Base-by-base conservation (phyloP, 2,329 filamentous ascomycete genomes). In the Cladosporium sp. region DNA sequence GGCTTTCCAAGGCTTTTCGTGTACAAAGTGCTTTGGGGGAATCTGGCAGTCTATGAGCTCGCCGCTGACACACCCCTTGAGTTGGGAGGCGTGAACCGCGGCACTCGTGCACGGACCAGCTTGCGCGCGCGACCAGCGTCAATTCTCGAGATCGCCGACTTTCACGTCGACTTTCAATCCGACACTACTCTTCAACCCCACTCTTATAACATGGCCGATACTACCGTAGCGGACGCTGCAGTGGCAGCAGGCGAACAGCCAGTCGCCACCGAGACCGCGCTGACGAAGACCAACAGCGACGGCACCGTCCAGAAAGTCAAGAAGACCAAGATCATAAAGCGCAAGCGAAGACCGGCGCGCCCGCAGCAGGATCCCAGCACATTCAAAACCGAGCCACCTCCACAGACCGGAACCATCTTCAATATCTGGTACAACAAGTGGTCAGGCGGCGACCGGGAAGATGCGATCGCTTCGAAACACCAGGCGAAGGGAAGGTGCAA, bases 361-460 rank as follows among this genome's bases (percentile, higher is more conserved):
- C 86, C 87, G 0, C 93, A 98, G 73, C 85, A 96, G 64, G 93
- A 98, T 66, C 83, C 90, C 1, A 83, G 86, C 38, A 85, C 85
- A 41, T 81, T 95, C 72, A 88, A 86, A 62, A 85, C 85, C 33
- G 89, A 95, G 63, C 86, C 88, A 3, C 89, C 91, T 13, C 87
- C 89, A 1, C 91, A 97, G 65, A 97, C 92, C 0, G 93, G 93
- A 49, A 95, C 89, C 0, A 89, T 91, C 54, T 98, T 93, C 79
- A 98, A 98, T 72, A 95, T 95, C 65, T 96, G 91, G 92, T 95
- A 96, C 74, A 96, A 95, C 75, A 97, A 96, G 72, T 97, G 92
- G 91, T 87, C 85, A 1, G 93, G 93, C 60, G 93, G 93, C 65
- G 93, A 98, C 71, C 83, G 90, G 56, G 92, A 97, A 67, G 90